A percentile compares a stretch with the other conserved stretches of the same genome.
Conservation (phyloP, 129 eudicot species). For the Deinandra increscens region DNA sequence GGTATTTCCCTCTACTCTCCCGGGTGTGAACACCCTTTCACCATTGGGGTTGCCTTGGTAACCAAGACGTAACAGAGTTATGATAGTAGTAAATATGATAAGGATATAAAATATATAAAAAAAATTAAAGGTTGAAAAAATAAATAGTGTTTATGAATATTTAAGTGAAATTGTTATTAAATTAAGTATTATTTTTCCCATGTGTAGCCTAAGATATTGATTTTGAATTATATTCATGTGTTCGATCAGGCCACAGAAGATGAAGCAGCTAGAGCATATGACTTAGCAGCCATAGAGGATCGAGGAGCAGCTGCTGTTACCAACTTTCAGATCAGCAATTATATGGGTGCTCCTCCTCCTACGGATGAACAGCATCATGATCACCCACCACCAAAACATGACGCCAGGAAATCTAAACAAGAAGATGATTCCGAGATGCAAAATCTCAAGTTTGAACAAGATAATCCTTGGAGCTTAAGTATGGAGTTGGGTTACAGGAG, state of each 20-base stretch:
- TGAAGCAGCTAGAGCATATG: constrained; percentile 37
- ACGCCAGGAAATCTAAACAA: neutral
- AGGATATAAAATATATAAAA: neutral
- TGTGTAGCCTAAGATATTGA: too few species aligned
- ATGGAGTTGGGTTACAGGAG: constrained; percentile 15
- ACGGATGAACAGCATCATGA: too few species aligned
- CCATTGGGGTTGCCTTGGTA: too few species aligned
- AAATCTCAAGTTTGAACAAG: constrained; percentile 4
- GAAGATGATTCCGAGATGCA: neutral
- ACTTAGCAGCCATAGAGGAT: constrained; percentile 25
- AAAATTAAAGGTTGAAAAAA: neutral
- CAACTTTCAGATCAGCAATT: constrained; percentile 31
- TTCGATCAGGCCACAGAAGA: constrained; percentile 30
- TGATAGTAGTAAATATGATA: neutral
- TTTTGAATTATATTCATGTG: constrained; percentile 16
- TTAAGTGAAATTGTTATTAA: too few species aligned
- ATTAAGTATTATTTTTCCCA: too few species aligned
- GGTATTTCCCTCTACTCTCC: too few species aligned
- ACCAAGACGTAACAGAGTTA: too few species aligned
- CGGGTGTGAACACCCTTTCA: too few species aligned
- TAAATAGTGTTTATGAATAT: neutral
- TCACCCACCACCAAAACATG: constrained; percentile 6
- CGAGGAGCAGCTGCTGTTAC: constrained; percentile 24
- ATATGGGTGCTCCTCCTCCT: neutral
- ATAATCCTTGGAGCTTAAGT: neutral